Evolutionary conservation across 768 basidiomycete species (phyloP), one percentile per base, ranked within the genome.

Genomic region (Mycena rebaudengoi): DNA sequence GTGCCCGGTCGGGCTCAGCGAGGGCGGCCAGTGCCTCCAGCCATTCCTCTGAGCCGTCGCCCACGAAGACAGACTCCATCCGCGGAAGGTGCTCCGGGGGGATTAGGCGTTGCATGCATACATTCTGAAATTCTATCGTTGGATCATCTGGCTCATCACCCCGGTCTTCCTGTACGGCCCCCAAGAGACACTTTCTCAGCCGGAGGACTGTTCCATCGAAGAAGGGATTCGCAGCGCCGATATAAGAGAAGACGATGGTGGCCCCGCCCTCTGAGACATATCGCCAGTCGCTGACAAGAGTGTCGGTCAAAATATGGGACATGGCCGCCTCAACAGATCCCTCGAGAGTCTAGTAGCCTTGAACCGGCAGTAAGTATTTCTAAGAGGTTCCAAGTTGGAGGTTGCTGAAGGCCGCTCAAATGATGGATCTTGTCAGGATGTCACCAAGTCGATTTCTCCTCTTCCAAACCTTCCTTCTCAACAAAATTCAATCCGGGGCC

Each of bases 231-330:
- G 72, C 49, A 20, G 85, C 80, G 0, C 95, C 94, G 11, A 71
- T 67, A 72, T 96, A 97, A 8, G 92, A 88, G 75, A 96, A 94
- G 16, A 98, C 94, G 68, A 95, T 87, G 7, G 94, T 91, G 20
- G 94, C 91, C 20, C 92, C 94, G n/a, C 97, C 97, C 79, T 98
- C 97, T 0, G 94, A 90, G 21, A 95, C 78, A 73, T 98, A 99
- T 65, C 73, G 78, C 96, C 96, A 99, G 74, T 92, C 79, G 25
- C 70, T 62, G 7, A 83, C 80, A 7, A 65, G 65, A 7, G 83
- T 84, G 28, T 80, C 74, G 1, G 70, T 64, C 5, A 64, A 32
- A 12, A 16, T 50, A 1, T 29, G 40, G 39, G 44, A 33, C 58
- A 60, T 60, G 11, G 32, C 26, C 16, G 48, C 11, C 26, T 11